Evolutionary conservation across 768 basidiomycete genomes (phyloP).

Genomic region (Tricholoma bakamatsutake): DNA sequence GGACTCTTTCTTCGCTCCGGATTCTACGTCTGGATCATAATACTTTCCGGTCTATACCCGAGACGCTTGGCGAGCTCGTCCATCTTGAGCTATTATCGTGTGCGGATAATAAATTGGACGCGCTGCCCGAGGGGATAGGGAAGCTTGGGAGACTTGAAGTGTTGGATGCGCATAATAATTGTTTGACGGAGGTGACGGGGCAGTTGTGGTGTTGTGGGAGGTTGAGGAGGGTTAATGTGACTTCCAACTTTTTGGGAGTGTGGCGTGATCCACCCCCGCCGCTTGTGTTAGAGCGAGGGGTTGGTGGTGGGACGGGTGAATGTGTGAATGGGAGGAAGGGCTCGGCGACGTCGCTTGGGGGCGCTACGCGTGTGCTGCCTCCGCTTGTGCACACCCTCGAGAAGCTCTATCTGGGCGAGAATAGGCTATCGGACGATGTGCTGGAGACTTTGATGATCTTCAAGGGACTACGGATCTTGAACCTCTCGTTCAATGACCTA

Average conservation of each 20-base stretch:
- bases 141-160: constrained; percentile 64
- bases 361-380: constrained; percentile 29
- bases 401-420: constrained; percentile 85
- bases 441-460: constrained; percentile 72
- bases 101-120: constrained; percentile 84
- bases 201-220: constrained; percentile 81
- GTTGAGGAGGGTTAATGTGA: constrained; percentile 72
- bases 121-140: constrained; percentile 73
- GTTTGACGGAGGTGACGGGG: constrained; percentile 66
- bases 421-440: constrained; percentile 74
- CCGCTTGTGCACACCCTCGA: constrained; percentile 69
- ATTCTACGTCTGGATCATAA: constrained; percentile 81
- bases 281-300: not conserved
- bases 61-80: constrained; percentile 70
- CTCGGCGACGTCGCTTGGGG: constrained; percentile 27
- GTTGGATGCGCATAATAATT: constrained; percentile 91
- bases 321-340: constrained; percentile 22
- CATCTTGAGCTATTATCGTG: constrained; percentile 73
- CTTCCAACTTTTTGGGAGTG: constrained; percentile 75
- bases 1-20: constrained; percentile 66
- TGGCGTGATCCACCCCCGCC: constrained; percentile 62
- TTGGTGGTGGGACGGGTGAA: not conserved
- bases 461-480: constrained; percentile 74
- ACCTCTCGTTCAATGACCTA: constrained; percentile 93
- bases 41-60: constrained; percentile 76